Evolutionary conservation across 2,329 filamentous ascomycete species (phyloP).

Genomic region (Podosphaera aphanis): DNA sequence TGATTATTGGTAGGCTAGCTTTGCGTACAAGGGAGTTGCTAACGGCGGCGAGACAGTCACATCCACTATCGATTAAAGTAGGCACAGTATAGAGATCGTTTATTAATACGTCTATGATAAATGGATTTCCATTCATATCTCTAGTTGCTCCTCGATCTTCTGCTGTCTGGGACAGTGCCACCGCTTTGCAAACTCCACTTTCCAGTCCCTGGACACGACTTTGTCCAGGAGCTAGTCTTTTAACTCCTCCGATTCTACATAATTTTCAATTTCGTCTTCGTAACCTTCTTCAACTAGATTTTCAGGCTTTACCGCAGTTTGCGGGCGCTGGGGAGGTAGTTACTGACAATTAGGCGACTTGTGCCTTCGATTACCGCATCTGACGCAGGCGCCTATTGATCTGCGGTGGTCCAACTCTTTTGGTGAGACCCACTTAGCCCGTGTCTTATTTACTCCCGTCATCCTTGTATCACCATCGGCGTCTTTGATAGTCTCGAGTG

Average conservation of each 20-base stretch:
- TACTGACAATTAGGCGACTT: background rate
- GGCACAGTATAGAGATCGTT: background rate
- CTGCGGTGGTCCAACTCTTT: background rate
- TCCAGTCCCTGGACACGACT: background rate
- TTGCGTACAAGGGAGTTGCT: background rate
- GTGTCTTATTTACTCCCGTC: background rate
- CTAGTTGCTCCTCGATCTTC: background rate
- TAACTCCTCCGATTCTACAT: no score
- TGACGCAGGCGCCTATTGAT: background rate
- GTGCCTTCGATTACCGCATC: background rate
- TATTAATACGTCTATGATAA: background rate
- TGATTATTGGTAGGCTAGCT: background rate
- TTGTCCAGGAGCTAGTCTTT: background rate
- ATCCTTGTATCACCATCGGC: background rate
- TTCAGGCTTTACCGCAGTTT: background rate
- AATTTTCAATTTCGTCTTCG: no score
- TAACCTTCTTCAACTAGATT: no score
- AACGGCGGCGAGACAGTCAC: no score
- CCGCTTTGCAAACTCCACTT: background rate
- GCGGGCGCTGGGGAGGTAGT: background rate
- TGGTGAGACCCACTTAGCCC: background rate
- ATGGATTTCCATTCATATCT: background rate
- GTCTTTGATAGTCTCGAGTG: background rate
- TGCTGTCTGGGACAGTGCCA: background rate
- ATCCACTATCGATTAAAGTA: background rate